Evolutionary conservation across 176 grass and related monocot species (phyloP).

Genomic region (Raddia guianensis): DNA sequence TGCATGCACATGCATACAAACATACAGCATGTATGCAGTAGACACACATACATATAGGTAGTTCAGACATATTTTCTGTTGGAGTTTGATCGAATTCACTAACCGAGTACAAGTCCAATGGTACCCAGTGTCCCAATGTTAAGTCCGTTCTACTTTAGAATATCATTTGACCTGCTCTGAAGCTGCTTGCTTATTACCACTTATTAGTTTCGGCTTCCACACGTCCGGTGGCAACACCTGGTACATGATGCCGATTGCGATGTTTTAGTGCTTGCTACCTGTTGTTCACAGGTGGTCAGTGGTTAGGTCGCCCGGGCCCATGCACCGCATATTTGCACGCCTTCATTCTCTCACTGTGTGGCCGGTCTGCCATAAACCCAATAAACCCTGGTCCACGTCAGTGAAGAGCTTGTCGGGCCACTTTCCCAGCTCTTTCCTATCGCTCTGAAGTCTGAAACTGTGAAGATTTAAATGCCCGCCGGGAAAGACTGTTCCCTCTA

Average conservation of each 20-base stretch:
- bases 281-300: background rate
- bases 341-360: background rate
- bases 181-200: background rate
- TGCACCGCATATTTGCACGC: background rate
- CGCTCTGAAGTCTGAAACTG: background rate
- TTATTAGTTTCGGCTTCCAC: background rate
- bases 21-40: too few species aligned
- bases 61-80: too few species aligned
- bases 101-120: too few species aligned
- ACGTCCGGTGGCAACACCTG: background rate
- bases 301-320: too few species aligned
- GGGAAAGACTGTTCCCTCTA: background rate
- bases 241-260: background rate
- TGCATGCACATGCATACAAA: too few species aligned
- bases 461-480: conserved; percentile 29
- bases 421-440: conserved; percentile 31
- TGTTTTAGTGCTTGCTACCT: background rate
- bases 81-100: too few species aligned
- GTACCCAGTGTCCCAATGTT: too few species aligned
- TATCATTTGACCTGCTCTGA: too few species aligned
- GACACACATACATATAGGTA: too few species aligned
- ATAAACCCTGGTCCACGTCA: background rate
- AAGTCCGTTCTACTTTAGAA: too few species aligned
- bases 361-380: conserved; percentile 20
- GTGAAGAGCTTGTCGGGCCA: conserved; percentile 8